These are phyloP conservation scores for Solanum dulcamara DNA, from an alignment of 257 asterid species.

Conservation along the genomic window DNA sequence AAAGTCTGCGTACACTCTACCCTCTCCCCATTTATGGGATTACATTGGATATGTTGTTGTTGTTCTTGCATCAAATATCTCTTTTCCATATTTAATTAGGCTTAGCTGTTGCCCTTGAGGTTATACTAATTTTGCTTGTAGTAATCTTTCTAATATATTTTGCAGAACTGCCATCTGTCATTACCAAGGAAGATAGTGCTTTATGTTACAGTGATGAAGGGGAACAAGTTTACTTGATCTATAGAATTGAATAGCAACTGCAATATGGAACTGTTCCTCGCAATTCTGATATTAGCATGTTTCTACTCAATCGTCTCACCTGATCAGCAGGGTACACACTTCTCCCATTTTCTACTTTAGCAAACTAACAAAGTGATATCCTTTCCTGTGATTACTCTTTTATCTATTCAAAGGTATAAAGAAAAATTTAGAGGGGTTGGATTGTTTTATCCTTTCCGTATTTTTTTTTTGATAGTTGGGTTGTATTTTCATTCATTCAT, in stretches of 20 bases:
- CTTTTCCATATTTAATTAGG: neutral
- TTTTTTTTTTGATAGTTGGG: neutral
- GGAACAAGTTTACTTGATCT: slow-evolving; percentile 2
- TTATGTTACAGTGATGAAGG: neutral
- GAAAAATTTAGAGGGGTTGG: neutral
- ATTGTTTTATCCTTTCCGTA: neutral
- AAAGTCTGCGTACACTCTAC: neutral
- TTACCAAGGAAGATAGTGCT: neutral
- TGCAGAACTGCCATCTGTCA: neutral
- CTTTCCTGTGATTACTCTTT: neutral
- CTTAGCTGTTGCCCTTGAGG: neutral
- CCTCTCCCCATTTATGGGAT: neutral
- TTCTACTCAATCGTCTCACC: slow-evolving; percentile 19
- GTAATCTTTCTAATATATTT: neutral
- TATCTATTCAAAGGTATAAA: neutral
- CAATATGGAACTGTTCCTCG: slow-evolving; percentile 17
- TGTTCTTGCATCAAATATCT: neutral
- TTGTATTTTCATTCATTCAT: neutral
- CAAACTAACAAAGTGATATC: neutral
- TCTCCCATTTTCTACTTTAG: neutral
- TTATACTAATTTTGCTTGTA: neutral
- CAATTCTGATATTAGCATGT: slow-evolving; percentile 6
- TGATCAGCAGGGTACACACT: slow-evolving; percentile 23
- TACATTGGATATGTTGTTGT: neutral
- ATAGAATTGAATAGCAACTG: neutral